A percentile compares a stretch with the other conserved stretches of the same genome.
These are phyloP conservation scores for Leptomonas pyrrhocoris DNA, from an alignment of 208 protist genomes.

Conservation along the genomic window DNA sequence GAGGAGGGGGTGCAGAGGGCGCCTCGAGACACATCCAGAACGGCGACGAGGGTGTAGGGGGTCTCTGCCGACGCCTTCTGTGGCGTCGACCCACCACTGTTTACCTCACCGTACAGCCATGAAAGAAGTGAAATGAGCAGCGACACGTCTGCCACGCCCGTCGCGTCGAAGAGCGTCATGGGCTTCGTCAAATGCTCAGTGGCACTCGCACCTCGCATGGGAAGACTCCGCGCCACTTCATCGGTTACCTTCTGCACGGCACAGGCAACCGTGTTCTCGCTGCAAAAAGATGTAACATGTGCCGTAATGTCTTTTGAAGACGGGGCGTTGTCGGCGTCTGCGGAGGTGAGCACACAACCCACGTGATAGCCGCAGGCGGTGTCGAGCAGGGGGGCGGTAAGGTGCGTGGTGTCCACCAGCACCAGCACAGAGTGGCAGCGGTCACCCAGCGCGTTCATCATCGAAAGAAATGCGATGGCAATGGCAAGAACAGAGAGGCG, in stretches of 20 bases:
- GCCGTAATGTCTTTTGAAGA: not conserved
- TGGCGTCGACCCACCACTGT: not conserved
- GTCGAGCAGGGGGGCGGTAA: not conserved
- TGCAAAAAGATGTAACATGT: not conserved
- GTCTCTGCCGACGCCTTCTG: not conserved
- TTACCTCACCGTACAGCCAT: conserved; percentile 12
- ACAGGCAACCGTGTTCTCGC: conserved; percentile 1
- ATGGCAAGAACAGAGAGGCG: not conserved
- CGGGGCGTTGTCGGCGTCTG: not conserved
- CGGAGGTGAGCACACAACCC: conserved; percentile 23
- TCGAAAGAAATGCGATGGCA: not conserved
- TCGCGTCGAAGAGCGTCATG: conserved; percentile 8
- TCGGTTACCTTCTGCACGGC: not conserved
- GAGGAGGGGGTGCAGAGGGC: conserved; percentile 9
- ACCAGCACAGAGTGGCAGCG: conserved; percentile 41
- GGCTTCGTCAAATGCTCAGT: conserved; percentile 1
- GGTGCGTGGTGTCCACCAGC: conserved; percentile 13
- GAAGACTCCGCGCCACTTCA: not conserved
- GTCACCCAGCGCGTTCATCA: conserved; percentile 50
- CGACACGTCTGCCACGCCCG: not conserved
- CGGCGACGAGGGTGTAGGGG: conserved; percentile 19
- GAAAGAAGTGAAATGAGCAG: conserved; percentile 1
- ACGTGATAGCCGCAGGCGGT: conserved; percentile 19
- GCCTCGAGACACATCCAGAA: conserved; percentile 21
- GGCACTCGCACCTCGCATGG: not conserved